Percentiles rank a stretch among this genome's conserved stretches.
Conservation (phyloP, 257 asterid genomes). For the Nicotiana otophora region DNA sequence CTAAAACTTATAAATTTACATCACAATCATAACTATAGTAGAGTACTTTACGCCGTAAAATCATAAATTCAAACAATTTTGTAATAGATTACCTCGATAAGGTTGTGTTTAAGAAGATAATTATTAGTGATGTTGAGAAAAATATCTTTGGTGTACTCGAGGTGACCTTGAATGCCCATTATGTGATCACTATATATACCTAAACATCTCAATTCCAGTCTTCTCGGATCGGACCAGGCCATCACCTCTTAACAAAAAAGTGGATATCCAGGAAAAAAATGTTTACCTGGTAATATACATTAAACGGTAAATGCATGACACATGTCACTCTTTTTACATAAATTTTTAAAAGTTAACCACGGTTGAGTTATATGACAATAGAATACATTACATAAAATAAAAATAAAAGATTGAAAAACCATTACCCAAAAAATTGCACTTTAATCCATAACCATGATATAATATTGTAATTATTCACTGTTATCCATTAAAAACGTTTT, state of each 20-base stretch:
- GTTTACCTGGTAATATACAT: slow-evolving; percentile 74
- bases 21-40: background rate
- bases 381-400: no score
- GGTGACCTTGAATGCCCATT: slow-evolving; percentile 97
- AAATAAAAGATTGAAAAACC: no score
- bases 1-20: background rate
- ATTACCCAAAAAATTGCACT: no score
- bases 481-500: background rate
- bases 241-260: slow-evolving; percentile 33
- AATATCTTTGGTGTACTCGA: slow-evolving; percentile 82
- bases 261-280: no score
- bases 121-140: slow-evolving; percentile 52
- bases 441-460: no score
- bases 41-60: background rate
- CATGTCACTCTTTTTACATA: no score
- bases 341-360: no score
- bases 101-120: slow-evolving; percentile 32
- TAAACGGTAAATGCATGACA: background rate
- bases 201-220: slow-evolving; percentile 83
- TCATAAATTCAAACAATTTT: no score
- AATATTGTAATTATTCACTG: no score
- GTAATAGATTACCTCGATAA: slow-evolving; percentile 35
- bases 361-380: no score
- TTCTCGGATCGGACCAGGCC: slow-evolving; percentile 53
- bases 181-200: slow-evolving; percentile 63